Evolutionary conservation across 2,329 filamentous ascomycete species (phyloP), one percentile per base, ranked within the genome.

Genomic region (Monosporascus sp.): DNA sequence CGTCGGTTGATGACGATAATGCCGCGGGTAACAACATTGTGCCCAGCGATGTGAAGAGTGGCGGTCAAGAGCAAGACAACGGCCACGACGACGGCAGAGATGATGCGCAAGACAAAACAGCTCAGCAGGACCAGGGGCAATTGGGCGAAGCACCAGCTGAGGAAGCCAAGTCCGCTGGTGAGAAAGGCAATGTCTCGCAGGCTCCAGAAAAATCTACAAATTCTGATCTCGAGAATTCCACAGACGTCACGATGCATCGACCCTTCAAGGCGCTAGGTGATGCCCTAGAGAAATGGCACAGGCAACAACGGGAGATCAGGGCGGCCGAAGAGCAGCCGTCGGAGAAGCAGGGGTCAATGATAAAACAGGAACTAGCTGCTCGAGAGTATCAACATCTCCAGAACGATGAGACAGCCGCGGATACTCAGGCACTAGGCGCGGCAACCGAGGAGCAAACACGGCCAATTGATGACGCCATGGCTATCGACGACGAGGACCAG

Each of bases 241-340:
- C 71, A 39, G 75, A 81, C 50, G 72, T 75, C 35, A 65, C 71
- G 11, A 68, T 74, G 44, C 73, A 78, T 46, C 84, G 94, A 60
- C 89, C 91, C 1, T 96, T 97, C 78, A 94, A 94, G 73, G 95
- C 96, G 65, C 82, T 99, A 31, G 94, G 94, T 22, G 91, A 99
- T 72, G 88, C 90, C 6, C 78, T 99, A 35, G 92, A 97, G 68
- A 84, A 87, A 62, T 99, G 92, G 90, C 92, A 97, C 69, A 83
- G 89, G 54, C 89, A 91, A 65, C 89, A 95, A 63, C 83, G 83
- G 47, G 88, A 96, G 56, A 97, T 99, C 61, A 75, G 81, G 66
- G 80, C 87, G 53, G 73, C 80, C 2, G 75, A 83, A 51, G 72
- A 81, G 48, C 73, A 79, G 38, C 72, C 84, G 50, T 70, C 77